A percentile compares a stretch with the other conserved stretches of the same genome.
Evolutionary conservation across 2,329 filamentous ascomycete genomes (phyloP).

Genomic region (Xylariaceae sp.): DNA sequence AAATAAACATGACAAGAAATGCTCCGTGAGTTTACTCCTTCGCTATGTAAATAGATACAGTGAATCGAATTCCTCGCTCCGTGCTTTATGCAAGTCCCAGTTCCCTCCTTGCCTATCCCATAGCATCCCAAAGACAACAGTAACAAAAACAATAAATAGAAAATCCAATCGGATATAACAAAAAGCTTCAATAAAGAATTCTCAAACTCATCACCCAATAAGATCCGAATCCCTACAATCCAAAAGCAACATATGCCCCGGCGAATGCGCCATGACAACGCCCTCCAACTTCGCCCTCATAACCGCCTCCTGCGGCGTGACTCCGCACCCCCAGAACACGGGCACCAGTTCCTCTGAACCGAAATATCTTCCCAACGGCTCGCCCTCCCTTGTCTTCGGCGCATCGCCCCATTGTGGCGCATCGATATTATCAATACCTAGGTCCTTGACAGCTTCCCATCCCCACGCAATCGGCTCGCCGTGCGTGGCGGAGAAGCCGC

Average conservation of each 20-base stretch:
- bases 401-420: slow-evolving; percentile 54
- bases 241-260: slow-evolving; percentile 57
- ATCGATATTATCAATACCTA: slow-evolving; percentile 52
- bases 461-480: slow-evolving; percentile 62
- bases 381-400: slow-evolving; percentile 38
- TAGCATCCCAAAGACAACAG: no score
- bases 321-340: slow-evolving; percentile 60
- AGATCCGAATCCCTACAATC: slow-evolving; percentile 44
- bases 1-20: no score
- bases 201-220: not conserved
- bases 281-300: slow-evolving; percentile 51
- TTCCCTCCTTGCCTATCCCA: no score
- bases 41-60: no score
- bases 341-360: slow-evolving; percentile 43
- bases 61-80: no score
- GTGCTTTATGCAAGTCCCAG: no score
- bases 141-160: no score
- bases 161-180: no score
- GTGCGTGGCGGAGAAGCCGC: slow-evolving; percentile 51
- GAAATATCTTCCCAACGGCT: slow-evolving; percentile 29
- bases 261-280: slow-evolving; percentile 55
- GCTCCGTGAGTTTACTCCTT: no score
- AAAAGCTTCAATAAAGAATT: not conserved
- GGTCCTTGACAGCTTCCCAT: slow-evolving; percentile 47
- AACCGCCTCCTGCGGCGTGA: slow-evolving; percentile 61